These are phyloP conservation scores for Rhodotorula glutinis DNA, from an alignment of 1,284 basidiomycete genomes.

Conservation along the genomic window DNA sequence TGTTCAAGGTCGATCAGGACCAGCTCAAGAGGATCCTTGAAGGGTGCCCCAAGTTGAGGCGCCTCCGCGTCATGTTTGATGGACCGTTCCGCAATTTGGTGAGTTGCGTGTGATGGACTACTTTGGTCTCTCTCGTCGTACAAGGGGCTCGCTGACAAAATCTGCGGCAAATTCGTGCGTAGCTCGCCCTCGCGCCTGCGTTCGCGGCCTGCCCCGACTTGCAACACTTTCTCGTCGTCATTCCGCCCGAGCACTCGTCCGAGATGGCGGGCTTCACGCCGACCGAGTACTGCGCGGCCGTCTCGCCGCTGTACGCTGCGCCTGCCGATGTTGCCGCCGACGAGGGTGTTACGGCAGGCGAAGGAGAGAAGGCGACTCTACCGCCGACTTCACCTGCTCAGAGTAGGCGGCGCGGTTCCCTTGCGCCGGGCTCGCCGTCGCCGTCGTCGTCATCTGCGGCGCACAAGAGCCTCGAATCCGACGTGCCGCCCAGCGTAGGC, in stretches of 20 bases:
- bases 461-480: too few relatives aligned
- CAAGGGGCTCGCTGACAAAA: background rate
- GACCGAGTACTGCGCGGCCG: background rate
- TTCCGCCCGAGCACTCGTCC: conserved; percentile 28
- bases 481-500: background rate
- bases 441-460: too few relatives aligned
- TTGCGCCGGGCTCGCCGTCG: background rate
- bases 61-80: conserved; percentile 27
- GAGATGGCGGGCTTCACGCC: conserved; percentile 19
- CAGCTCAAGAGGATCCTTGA: conserved; percentile 29
- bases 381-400: too few relatives aligned
- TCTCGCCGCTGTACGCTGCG: background rate
- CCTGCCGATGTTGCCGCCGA: too few relatives aligned
- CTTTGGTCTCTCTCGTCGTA: too few relatives aligned
- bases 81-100: conserved; percentile 29
- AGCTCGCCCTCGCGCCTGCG: conserved; percentile 25
- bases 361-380: too few relatives aligned
- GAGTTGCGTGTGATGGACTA: background rate
- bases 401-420: background rate
- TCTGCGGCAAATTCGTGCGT: background rate
- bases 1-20: conserved; percentile 15
- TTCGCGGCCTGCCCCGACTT: conserved; percentile 20
- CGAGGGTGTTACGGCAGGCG: too few relatives aligned
- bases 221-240: conserved; percentile 16
- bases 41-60: conserved; percentile 1